Base-by-base conservation (phyloP, 1,284 basidiomycete species). In the Cryptococcus floricola region DNA sequence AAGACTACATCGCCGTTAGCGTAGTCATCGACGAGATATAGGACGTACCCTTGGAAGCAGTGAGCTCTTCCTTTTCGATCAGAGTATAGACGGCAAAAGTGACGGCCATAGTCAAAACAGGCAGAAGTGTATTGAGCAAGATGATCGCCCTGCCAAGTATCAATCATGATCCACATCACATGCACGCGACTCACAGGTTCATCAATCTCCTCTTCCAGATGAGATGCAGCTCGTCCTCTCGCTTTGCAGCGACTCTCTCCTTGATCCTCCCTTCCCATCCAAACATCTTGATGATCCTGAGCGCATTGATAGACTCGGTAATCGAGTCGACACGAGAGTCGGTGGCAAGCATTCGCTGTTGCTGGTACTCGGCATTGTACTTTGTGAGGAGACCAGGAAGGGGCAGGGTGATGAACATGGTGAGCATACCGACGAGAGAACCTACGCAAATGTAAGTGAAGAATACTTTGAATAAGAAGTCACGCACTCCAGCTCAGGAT, bases 201-300 rank as follows among this genome's bases (percentile, higher is more conserved):
- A 70, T 62, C 23, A 75, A 43, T 52, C 73, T 61, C 45, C 72
- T 58, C 54, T 69, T 60, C 71, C 70, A 74, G 39, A 73, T 71
- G 31, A 72, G 80, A 1, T 62, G 58, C 12, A 88, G 70, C 71
- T 88, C 86, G 4, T 79, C 78, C 53, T 85, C 82, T 75, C 77
- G 70, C 60, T 81, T 82, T n/a, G 78, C 78, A 13, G 78, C 74
- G 41, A 86, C 77, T 50, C 80, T 77, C 23, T 78, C 72, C 54
- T 81, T 78, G 71, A 84, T 81, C 61, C 82, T 80, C 19, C 74
- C 73, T 66, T 85, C 84, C 85, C 85, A 86, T 9, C 82, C 86
- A 62, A 88, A 87, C 62, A 87, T 80, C 73, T 87, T 87, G 72
- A 85, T 77, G 80, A 85, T 85, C 27, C 84, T 58, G 25, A 62